Evolutionary conservation across 2,329 filamentous ascomycete species (phyloP), one percentile per base, ranked within the genome.

Genomic region (Herpotrichia juniperi): DNA sequence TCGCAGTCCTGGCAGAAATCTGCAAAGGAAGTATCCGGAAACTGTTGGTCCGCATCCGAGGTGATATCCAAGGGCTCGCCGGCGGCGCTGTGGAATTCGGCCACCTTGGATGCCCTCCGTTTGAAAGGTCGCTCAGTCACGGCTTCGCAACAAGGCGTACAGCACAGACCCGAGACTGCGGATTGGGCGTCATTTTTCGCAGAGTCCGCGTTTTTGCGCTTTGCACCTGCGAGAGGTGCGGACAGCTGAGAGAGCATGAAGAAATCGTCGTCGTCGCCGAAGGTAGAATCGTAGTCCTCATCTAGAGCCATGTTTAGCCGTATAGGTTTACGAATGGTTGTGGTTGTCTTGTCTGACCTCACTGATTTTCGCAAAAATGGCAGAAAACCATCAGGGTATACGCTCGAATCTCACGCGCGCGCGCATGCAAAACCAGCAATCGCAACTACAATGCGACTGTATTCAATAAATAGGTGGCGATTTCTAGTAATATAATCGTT

Each of bases 1-100:
- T 63, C 64, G 56, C 70, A 72, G 39, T 63, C 70, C 56, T 73
- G 68, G 50, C 72, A 74, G 50, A 71, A 69, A 37, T 67, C 56
- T 35, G 69, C 67, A 37, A 73, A 70, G 45, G 66, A 70, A 31
- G 63, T 66, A 42, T 73, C 68, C 22, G 62, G 65, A 25, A 68
- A 72, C 50, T 67, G 61, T n/a, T 65, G 67, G 56, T 66, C 65
- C 46, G 59, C 37, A 35, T 63, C 59, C 35, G 60, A 51, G 51
- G 43, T 55, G 34, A 45, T 39, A 39, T 14, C 46, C 28, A 54
- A 48, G 31, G 63, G 53, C 42, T 52, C 43, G 39, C 60, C 57
- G 35, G 55, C 54, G 26, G 57, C 42, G 45, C 53, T 62, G 59
- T 70, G 66, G 54, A 64, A 71, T 48, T 68, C 63, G 51, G 58